These are phyloP conservation scores for Penicillium brevicompactum DNA, from an alignment of 2,329 filamentous ascomycete genomes.

Conservation along the genomic window DNA sequence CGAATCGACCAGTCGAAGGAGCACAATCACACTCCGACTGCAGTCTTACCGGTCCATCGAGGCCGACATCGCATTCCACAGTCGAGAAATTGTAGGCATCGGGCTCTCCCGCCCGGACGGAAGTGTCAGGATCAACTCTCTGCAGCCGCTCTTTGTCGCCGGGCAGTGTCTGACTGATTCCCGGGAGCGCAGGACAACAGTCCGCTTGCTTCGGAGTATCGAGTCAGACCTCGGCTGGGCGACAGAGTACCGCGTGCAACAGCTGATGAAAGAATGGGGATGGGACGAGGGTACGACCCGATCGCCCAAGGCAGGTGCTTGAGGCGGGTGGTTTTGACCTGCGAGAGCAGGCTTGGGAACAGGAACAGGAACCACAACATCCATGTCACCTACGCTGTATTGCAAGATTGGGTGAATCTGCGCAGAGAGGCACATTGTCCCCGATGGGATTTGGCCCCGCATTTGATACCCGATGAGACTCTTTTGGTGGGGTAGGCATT, in stretches of 20 bases:
- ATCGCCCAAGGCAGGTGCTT: slow-evolving; percentile 11
- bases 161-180: slow-evolving; percentile 61
- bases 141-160: slow-evolving; percentile 65
- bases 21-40: slow-evolving; percentile 56
- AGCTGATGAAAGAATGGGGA: slow-evolving; percentile 50
- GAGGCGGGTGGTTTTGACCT: neutral
- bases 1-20: slow-evolving; percentile 49
- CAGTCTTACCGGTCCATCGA: slow-evolving; percentile 62
- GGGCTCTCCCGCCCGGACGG: slow-evolving; percentile 60
- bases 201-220: slow-evolving; percentile 59
- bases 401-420: too few relatives aligned
- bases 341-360: neutral
- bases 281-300: slow-evolving; percentile 29
- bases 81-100: slow-evolving; percentile 64
- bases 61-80: slow-evolving; percentile 58
- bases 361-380: neutral
- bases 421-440: neutral
- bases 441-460: neutral
- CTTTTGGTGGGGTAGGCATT: too few relatives aligned
- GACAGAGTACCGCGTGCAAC: slow-evolving; percentile 61
- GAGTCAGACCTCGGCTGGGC: slow-evolving; percentile 67
- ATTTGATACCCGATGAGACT: neutral
- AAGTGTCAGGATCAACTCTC: slow-evolving; percentile 60
- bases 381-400: too few relatives aligned
- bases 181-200: slow-evolving; percentile 56